Evolutionary conservation across 495 filamentous ascomycete species (phyloP), one percentile per base, ranked within the genome.

Genomic region (Aspergillus leporis): DNA sequence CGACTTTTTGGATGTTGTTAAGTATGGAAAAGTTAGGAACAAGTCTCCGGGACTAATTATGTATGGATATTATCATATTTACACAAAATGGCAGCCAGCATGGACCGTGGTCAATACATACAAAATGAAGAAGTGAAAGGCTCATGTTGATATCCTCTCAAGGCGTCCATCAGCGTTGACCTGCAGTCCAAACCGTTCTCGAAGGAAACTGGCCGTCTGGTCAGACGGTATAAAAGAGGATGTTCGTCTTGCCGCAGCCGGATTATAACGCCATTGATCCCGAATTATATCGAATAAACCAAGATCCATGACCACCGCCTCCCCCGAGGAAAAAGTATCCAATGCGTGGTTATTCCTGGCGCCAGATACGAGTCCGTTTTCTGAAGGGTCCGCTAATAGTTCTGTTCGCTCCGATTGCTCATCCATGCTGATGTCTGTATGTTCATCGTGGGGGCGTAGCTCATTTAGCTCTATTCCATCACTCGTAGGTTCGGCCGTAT

Each of bases 221-320:
- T 72, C 65, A 0, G 77, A 74, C 0, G 73, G 73, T 16, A 65
- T 61, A 51, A 68, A 74, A 5, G 65, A 55, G 8, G 71, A 48
- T 4, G 73, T 64, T n/a, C 68, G 68, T 30, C 55, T 60, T 16
- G 58, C 61, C 13, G 60, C 58, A 10, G 63, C 64, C 3, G 70
- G 66, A 31, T 59, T 64, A 59, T 78, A 69, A 31, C 74, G 72
- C 75, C 85, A 90, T 51, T 90, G 87, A 28, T 83, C 82, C 45
- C 81, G 79, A 19, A 94, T 75, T 1, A 84, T 84, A 51, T 86
- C 79, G 12, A 88, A 64, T n/a, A 94, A 64, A 50, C 89, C 81
- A 62, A 93, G 83, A 49, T 90, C 85, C 57, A 82, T 79, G 58
- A 95, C 72, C 3, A 91, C 72, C 13, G 83, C 83, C 61, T 89